Evolutionary conservation across 1,139 yeast species (phyloP), one percentile per base, ranked within the genome.

Genomic region (Yamadazyma siamensis): DNA sequence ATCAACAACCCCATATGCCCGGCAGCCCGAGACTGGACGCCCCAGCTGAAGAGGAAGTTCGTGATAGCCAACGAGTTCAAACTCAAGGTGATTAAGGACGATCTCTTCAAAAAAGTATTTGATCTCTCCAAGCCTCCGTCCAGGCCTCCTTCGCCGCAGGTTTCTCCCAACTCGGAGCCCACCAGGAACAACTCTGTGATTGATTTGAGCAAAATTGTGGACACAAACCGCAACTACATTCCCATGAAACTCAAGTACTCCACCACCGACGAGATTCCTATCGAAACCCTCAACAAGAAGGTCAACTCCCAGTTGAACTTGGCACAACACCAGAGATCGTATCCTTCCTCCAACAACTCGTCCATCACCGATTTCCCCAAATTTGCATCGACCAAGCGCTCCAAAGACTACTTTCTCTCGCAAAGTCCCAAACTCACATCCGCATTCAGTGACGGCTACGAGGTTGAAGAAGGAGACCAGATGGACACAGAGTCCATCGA

Each of bases 151-250:
- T 56, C 69, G 21, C 75, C 75, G 2, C 71, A 65, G 29, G 66
- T 68, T 2, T 63, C 71, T 7, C 75, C 75, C 6, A 58, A 47
- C 28, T 61, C 71, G 1, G 68, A 62, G 35, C 74, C 75, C 5
- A 60, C 71, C 6, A 47, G 70, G 34, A 52, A 56, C 25, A 68
- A 68, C 38, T 64, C 71, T 4, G 67, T 66, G 8, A 62, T 68
- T 18, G 72, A 68, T 43, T 54, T 68, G 32, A 51, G 65, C 16
- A 65, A 65, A 36, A 45, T 68, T 27, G 31, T 47, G 12, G 54
- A 57, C 18, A 62, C 62, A 38, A 60, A 61, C 30, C 70, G 62
- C 15, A 61, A 64, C 21, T 60, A 64, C 37, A 56, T 47, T 29
- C 74, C 74, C 6, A 54, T 68, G 53, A 63, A 61, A 35, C 53